Evolutionary conservation across 1,284 basidiomycete genomes (phyloP).

Genomic region (Pisolithus thermaeus): DNA sequence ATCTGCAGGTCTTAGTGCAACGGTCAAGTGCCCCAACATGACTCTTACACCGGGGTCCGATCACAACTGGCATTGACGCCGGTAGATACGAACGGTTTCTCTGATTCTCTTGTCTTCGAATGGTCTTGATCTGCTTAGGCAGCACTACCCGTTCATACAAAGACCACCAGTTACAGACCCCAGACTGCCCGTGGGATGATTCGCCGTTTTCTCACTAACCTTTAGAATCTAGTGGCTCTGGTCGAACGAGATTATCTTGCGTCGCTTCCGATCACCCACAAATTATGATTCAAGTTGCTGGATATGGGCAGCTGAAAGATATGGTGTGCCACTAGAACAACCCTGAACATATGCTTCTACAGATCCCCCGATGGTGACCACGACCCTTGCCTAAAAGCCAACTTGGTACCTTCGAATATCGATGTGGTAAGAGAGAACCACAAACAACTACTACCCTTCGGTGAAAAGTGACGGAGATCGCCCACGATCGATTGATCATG

Average conservation of each 20-base stretch:
- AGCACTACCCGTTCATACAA: constrained; percentile 40
- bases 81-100: constrained; percentile 30
- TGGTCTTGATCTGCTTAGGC: not conserved
- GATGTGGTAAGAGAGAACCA: constrained; percentile 17
- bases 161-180: constrained; percentile 30
- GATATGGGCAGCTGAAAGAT: constrained; percentile 29
- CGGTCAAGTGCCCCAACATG: no score
- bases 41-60: constrained; percentile 17
- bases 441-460: no score
- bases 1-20: constrained; percentile 7
- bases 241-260: constrained; percentile 26
- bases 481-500: not conserved
- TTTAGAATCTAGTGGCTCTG: constrained; percentile 38
- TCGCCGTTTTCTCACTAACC: constrained; percentile 16
- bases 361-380: constrained; percentile 34
- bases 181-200: constrained; percentile 40
- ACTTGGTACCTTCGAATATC: constrained; percentile 41
- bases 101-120: not conserved
- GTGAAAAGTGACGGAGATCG: no score
- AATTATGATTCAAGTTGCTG: constrained; percentile 32
- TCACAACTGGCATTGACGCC: constrained; percentile 35
- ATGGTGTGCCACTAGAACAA: no score
- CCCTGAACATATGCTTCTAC: not conserved
- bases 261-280: constrained; percentile 22
- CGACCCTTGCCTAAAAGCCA: constrained; percentile 32